phyloP scores from a whole-genome alignment of 257 asterid genomes.

The Solanum dulcamara region DNA sequence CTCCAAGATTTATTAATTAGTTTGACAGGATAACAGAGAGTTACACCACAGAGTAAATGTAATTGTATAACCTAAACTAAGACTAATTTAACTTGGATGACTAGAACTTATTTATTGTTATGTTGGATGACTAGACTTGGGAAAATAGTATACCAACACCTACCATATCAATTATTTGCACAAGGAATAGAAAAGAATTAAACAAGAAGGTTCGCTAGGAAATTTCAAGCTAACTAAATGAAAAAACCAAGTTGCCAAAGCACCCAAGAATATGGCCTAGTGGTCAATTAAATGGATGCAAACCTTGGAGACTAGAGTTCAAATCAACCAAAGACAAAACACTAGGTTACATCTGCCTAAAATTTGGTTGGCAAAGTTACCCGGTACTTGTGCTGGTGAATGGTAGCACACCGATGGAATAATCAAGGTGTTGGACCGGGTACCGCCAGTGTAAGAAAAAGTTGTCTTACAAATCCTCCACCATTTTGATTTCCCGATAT shows the following conservation, averaged over 20 bases:
- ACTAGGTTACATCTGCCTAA: background rate
- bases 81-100: background rate
- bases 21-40: background rate
- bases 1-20: background rate
- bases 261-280: background rate
- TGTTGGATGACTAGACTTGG: background rate
- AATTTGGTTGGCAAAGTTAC: background rate
- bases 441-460: background rate
- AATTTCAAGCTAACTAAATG: background rate
- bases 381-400: background rate
- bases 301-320: background rate
- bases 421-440: background rate
- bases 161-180: background rate
- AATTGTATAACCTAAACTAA: background rate
- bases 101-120: background rate
- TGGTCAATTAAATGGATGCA: background rate
- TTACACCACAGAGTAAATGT: background rate
- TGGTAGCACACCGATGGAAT: background rate
- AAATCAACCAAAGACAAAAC: background rate
- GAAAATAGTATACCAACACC: background rate
- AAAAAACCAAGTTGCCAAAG: background rate
- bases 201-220: background rate
- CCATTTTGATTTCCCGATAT: background rate
- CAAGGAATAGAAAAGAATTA: background rate
- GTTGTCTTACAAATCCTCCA: background rate